Base-by-base conservation (phyloP, 768 basidiomycete genomes). In the Lactarius trivialis region DNA sequence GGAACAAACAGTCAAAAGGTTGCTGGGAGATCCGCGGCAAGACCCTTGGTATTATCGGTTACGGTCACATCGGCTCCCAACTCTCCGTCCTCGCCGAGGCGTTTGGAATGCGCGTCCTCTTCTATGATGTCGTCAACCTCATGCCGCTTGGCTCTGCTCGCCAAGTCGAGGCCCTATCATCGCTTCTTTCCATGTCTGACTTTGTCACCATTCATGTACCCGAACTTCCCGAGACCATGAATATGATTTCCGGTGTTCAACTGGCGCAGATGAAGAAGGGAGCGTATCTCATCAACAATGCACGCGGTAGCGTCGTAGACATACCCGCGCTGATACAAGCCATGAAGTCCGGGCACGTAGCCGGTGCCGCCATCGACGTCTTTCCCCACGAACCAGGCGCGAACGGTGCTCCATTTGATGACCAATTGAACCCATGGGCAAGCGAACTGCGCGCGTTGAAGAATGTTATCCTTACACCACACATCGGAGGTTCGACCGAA, bases 11-110 rank as follows among this genome's bases (percentile, higher is more conserved):
- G 71, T 96, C 93, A 68, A 98, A 97, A 72, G 86, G 86, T 65
- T 99, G 97, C 76, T 99, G 94, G 93, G 97, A 99, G 74, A 77
- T 98, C 66, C 85, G 97, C 49, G 96, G 97, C 67, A 99, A 99
- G 80, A 98, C 93, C 0, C 82, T 99, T 51, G 97, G 97, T 60
- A 98, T 99, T 67, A 84, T 99, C 34, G 97, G 97, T 43, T 99
- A 98, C 75, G 97, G 97, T 41, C 97, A 99, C 77, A 99, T 99
- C 65, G 97, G 97, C 59, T 82, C 95, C 30, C 97, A 99, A 75
- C 85, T 99, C 60, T 95, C 93, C 37, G 97, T 99, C 28, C 88
- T 99, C 43, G 89, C 96, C 34, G 97, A 99, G 74, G 85, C 97
- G 3, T 88, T 99, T 71, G 97, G 94, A 63, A 90, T 99, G 80